These are phyloP conservation scores for Posidonia australis DNA, from an alignment of 106 monocot genomes.

Conservation along the genomic window DNA sequence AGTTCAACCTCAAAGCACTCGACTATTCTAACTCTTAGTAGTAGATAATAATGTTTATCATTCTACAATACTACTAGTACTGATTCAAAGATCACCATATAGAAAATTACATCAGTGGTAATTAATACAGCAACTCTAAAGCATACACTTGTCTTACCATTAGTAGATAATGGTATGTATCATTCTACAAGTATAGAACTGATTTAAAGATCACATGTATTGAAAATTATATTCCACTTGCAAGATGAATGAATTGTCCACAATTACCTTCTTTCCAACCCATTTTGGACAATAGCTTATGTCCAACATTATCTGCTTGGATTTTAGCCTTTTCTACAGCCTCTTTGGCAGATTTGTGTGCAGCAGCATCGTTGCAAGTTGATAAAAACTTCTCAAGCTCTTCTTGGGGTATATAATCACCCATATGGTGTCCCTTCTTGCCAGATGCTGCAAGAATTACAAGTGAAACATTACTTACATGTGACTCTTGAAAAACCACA, in stretches of 20 bases:
- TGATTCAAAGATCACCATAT: too few species aligned
- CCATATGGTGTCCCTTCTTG: slow-evolving; percentile 96
- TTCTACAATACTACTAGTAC: too few species aligned
- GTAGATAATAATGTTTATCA: too few species aligned
- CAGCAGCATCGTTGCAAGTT: slow-evolving; percentile 68
- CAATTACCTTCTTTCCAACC: slow-evolving; percentile 96
- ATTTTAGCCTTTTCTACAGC: slow-evolving; percentile 81
- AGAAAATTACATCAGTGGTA: too few species aligned
- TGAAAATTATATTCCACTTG: not conserved
- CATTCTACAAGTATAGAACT: too few species aligned
- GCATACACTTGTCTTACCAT: too few species aligned
- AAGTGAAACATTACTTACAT: not conserved
- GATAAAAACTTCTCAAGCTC: slow-evolving; percentile 86
- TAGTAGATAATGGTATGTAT: too few species aligned
- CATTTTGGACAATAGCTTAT: slow-evolving; percentile 96
- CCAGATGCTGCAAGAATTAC: slow-evolving; percentile 12
- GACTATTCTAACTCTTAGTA: too few species aligned
- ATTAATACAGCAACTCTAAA: too few species aligned
- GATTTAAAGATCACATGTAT: too few species aligned
- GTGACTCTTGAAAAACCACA: not conserved
- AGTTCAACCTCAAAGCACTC: too few species aligned
- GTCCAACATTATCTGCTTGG: slow-evolving; percentile 94
- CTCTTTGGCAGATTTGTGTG: slow-evolving; percentile 54
- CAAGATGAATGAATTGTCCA: not conserved
- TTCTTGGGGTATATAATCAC: slow-evolving; percentile 90